Base-by-base conservation (phyloP, 2,329 filamentous ascomycete species). In the Monascus ruber region DNA sequence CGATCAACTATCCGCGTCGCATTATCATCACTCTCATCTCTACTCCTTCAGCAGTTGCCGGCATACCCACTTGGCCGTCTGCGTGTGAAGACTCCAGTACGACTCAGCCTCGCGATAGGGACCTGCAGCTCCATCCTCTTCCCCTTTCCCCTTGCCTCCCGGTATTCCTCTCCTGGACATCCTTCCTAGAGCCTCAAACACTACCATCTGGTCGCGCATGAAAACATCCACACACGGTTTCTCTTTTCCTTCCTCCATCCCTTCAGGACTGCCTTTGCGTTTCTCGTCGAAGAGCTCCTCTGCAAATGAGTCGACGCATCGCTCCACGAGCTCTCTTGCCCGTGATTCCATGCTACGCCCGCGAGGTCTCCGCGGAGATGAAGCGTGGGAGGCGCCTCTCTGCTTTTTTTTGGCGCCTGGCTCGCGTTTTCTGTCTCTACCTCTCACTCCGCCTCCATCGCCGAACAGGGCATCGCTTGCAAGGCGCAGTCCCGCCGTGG, bases 161-260 rank as follows among this genome's bases (percentile, higher is more conserved):
- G 24, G 35, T 38, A 24, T 36, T 25, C 4, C 24, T 36, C 33
- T 26, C 26, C 27, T 44, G 2, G 17, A 55, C 51, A n/a, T 50
- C 53, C 57, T 47, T 4, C 72, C 72, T 17, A 80, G 54, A 10
- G 72, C 72, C 49, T 78, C 73, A 41, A 76, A 79, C 1, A 79
- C 64, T 1, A 77, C 70, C 25, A 79, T 46, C 48, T 79, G 76
- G 53, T 79, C 76, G 33, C 71, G 59, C 66, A 76, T 65, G 44
- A 68, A 63, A 49, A 68, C 64, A 47, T 79, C 76, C 4, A 77
- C 66, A 46, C 65, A 72, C 0, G 70, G 66, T 38, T 42, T 45
- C 38, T 37, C 42, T 32, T 26, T 47, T 6, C 26, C 25, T 17
- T 24, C 35, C 27, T 44, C 31, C 24, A 17, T 6, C 26, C 26